Evolutionary conservation across 2,329 filamentous ascomycete species (phyloP).

Genomic region (Aspergillus candidus): DNA sequence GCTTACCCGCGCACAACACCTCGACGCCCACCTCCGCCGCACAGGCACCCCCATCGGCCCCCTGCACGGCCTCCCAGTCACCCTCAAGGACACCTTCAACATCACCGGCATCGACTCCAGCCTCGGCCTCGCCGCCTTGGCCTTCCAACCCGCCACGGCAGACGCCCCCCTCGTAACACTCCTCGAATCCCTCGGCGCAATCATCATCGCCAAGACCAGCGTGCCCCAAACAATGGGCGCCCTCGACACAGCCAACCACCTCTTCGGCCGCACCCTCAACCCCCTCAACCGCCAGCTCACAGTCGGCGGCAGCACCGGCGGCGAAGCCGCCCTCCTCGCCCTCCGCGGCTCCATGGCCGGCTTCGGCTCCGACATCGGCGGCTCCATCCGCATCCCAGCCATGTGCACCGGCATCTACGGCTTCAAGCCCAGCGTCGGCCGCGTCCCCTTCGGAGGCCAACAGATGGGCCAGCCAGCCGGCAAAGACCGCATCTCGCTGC

Average conservation of each 20-base stretch:
- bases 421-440: constrained; percentile 43
- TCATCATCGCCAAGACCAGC: constrained; percentile 66
- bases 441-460: constrained; percentile 50
- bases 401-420: constrained; percentile 50
- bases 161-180: constrained; percentile 55
- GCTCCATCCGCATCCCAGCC: constrained; percentile 42
- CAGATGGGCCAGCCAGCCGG: constrained; percentile 44
- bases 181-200: constrained; percentile 54
- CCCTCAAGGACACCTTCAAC: constrained; percentile 44
- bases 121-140: constrained; percentile 55
- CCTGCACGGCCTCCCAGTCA: constrained; percentile 57
- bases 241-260: constrained; percentile 55
- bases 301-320: constrained; percentile 60
- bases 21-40: constrained; percentile 42
- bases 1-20: constrained; percentile 41
- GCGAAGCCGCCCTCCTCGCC: constrained; percentile 56
- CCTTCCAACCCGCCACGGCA: constrained; percentile 51
- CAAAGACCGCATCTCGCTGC: constrained; percentile 46
- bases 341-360: constrained; percentile 56
- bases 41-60: constrained; percentile 47
- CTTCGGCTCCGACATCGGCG: constrained; percentile 56
- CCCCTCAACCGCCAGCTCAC: constrained; percentile 56
- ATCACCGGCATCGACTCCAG: constrained; percentile 47
- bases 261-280: constrained; percentile 59
- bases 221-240: constrained; percentile 54